A percentile compares a stretch with the other conserved stretches of the same genome.
Evolutionary conservation across 768 basidiomycete species (phyloP).

Genomic region (Rhizopogon rudus): DNA sequence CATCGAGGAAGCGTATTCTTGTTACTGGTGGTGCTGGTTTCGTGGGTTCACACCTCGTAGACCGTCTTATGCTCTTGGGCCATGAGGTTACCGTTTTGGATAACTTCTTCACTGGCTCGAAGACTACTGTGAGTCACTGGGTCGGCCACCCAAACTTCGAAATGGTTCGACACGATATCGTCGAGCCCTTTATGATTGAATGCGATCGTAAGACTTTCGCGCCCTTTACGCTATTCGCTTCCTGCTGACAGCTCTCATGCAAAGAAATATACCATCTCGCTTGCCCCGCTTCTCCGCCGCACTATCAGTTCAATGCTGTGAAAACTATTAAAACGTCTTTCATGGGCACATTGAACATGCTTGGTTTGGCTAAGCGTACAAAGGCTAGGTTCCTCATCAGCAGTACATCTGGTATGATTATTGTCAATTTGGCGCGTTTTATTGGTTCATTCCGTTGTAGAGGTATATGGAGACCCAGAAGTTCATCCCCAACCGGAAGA

Average conservation of each 20-base stretch:
- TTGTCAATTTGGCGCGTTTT: not conserved
- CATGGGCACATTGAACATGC: constrained; percentile 98
- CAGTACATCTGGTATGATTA: constrained; percentile 79
- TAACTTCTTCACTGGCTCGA: constrained; percentile 98
- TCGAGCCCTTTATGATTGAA: constrained; percentile 98
- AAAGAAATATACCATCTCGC: constrained; percentile 97
- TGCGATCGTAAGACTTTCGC: constrained; percentile 74
- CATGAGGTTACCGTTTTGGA: constrained; percentile 97
- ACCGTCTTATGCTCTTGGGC: constrained; percentile 95
- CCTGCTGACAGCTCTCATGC: not conserved
- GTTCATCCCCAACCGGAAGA: constrained; percentile 97
- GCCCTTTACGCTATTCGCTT: not conserved
- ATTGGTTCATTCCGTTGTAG: constrained; percentile 32
- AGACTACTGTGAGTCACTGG: constrained; percentile 96
- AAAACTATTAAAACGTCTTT: constrained; percentile 99
- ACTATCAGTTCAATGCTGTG: constrained; percentile 97
- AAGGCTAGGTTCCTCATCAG: constrained; percentile 96
- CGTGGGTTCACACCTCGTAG: constrained; percentile 96
- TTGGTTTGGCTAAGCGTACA: constrained; percentile 93
- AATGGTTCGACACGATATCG: constrained; percentile 94
- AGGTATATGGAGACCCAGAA: constrained; percentile 98
- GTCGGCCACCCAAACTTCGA: constrained; percentile 99
- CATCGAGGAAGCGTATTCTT: constrained; percentile 80
- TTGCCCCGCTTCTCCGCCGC: constrained; percentile 94
- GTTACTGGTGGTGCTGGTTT: constrained; percentile 99